Base-by-base conservation (phyloP, 176 grass and related monocot genomes). In the Bolboschoenus planiculmis region DNA sequence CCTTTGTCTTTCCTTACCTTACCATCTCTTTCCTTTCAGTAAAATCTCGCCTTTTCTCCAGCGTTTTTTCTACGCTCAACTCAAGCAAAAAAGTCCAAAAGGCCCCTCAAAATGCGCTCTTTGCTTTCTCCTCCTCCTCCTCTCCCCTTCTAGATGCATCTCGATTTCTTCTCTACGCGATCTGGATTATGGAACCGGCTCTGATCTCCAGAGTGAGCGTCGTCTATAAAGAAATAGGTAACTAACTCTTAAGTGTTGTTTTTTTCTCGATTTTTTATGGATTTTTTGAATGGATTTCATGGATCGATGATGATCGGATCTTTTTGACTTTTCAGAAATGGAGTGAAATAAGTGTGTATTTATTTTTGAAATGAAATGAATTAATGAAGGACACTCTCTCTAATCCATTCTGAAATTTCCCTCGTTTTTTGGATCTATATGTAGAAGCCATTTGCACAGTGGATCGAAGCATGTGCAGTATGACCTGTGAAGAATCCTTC, bases 321-420 rank as follows among this genome's bases (percentile, higher is more conserved):
- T 74, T 42, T 27, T 73, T n/a, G 35, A 42, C 47, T 72, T 26
- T 5, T n/a, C 72, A 5, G 14, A 65, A 64, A 64, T 64, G 61
- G 35, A 64, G 30, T 64, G 24, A 24, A 64, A 10, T 81, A 89
- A 87, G 86, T 91, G 84, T 23, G 37, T 66, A 62, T 85, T 73
- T 77, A 30, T 7, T 79, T 53, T 13, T 56, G 3, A 15, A 36
- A n/a, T n/a, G n/a, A n/a, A n/a, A n/a, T n/a, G 7, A 37, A 26
- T 18, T 1, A 29, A 61, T 82, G 48, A 92, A 85, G 88, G 79
- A 86, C 4, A n/a, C n/a, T 57, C 56, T 92, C 58, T 57, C 80
- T 50, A 81, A 92, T 90, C 64, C 80, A 75, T 29, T 76, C 1
- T 27, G 48, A 33, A 78, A 50, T 39, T 78, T 78, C 7, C n/a